phyloP scores from a whole-genome alignment of 352 stramenopile genomes.

The Phytophthora pistaciae region DNA sequence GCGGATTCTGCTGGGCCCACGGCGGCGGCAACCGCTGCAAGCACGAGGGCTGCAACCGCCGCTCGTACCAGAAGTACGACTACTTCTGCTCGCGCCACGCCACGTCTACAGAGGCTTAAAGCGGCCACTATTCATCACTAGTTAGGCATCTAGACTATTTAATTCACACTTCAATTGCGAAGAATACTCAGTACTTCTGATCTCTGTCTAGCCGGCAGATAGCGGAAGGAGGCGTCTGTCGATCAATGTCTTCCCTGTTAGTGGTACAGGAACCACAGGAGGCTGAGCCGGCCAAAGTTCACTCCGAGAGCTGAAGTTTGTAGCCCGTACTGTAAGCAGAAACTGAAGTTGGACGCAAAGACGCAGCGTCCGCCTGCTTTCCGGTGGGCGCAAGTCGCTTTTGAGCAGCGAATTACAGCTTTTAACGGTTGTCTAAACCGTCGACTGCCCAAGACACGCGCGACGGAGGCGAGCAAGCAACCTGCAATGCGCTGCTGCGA shows the following conservation, averaged over 20 bases:
- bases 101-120: slow-evolving; percentile 17
- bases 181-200: not conserved
- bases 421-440: slow-evolving; percentile 5
- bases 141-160: slow-evolving; percentile 13
- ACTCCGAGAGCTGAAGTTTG: slow-evolving; percentile 18
- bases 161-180: slow-evolving; percentile 9
- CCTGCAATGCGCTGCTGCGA: not conserved
- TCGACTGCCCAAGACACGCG: slow-evolving; percentile 19
- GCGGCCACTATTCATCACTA: not conserved
- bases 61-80: slow-evolving; percentile 74
- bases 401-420: slow-evolving; percentile 10
- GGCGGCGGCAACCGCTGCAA: slow-evolving; percentile 72
- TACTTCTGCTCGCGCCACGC: slow-evolving; percentile 70
- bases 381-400: slow-evolving; percentile 3
- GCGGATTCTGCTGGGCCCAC: slow-evolving; percentile 72
- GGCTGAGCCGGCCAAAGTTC: not conserved
- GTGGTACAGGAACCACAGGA: not conserved
- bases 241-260: not conserved
- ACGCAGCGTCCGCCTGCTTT: slow-evolving; percentile 15
- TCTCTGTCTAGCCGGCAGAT: not conserved
- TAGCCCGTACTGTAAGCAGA: slow-evolving; percentile 7
- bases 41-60: slow-evolving; percentile 63
- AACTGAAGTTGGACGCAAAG: slow-evolving; percentile 19
- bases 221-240: not conserved
- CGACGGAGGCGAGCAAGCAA: slow-evolving; percentile 19